These are phyloP conservation scores for Scolecobasidium constrictum DNA, from an alignment of 2,329 filamentous ascomycete species.

Conservation along the genomic window DNA sequence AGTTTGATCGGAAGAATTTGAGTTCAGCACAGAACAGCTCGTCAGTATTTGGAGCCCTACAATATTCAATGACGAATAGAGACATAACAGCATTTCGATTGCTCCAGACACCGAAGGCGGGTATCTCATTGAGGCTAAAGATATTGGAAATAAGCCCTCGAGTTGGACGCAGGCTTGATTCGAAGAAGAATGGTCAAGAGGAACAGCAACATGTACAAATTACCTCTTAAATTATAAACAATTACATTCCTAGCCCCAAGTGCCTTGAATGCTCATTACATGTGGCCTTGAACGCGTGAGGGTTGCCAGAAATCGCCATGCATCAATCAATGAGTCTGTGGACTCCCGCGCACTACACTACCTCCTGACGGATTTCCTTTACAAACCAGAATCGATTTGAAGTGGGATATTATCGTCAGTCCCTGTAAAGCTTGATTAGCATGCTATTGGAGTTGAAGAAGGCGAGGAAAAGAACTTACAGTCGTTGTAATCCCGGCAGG, in stretches of 20 bases:
- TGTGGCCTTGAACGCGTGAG: neutral
- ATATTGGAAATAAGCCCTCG: neutral
- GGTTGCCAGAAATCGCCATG: no score
- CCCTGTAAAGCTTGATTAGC: no score
- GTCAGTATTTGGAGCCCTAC: no score
- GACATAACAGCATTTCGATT: neutral
- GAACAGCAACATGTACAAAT: no score
- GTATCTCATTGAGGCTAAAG: neutral
- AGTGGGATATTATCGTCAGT: slow-evolving; percentile 16
- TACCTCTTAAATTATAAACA: slow-evolving; percentile 1
- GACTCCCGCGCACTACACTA: no score
- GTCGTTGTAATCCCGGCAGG: slow-evolving; percentile 27
- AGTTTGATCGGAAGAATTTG: no score
- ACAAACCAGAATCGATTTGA: slow-evolving; percentile 24
- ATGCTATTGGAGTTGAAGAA: no score
- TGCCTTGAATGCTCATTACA: neutral
- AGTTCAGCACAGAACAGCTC: no score
- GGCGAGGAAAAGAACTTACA: no score
- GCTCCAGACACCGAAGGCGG: neutral
- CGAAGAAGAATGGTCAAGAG: no score
- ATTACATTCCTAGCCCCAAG: neutral
- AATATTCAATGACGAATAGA: no score
- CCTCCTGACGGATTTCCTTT: neutral
- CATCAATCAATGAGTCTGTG: no score
- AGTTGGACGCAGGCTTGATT: neutral